A percentile compares a stretch with the other conserved stretches of the same genome.
phyloP scores from a whole-genome alignment of 306 rosid genomes.

The Begonia fuchsioides region DNA sequence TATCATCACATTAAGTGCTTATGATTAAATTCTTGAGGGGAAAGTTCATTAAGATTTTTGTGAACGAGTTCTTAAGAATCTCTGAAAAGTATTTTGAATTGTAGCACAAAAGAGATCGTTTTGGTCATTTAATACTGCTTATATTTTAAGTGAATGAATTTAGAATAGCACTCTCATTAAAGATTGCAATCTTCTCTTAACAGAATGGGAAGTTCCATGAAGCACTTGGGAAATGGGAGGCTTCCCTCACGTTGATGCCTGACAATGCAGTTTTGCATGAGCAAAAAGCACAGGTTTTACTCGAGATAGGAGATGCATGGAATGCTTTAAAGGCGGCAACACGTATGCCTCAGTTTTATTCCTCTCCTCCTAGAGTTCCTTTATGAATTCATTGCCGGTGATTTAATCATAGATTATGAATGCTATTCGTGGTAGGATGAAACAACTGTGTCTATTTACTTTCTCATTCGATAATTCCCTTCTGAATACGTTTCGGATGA shows the following conservation, averaged over 20 bases:
- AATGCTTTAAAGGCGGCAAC: slow-evolving; percentile 75
- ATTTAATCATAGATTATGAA: too few species aligned
- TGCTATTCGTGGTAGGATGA: too few species aligned
- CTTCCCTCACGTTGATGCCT: slow-evolving; percentile 65
- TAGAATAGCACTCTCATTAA: neutral
- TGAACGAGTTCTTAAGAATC: too few species aligned
- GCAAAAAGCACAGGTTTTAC: slow-evolving; percentile 79
- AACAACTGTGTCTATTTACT: too few species aligned
- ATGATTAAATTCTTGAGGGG: neutral
- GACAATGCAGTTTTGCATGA: slow-evolving; percentile 56
- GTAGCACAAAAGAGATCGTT: neutral
- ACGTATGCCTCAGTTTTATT: slow-evolving; percentile 21
- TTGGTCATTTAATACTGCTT: neutral
- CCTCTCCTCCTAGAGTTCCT: too few species aligned
- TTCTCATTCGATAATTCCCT: too few species aligned
- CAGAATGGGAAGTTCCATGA: slow-evolving; percentile 66
- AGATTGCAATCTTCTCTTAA: slow-evolving; percentile 2
- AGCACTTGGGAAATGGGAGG: slow-evolving; percentile 85
- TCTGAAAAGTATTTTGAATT: too few species aligned
- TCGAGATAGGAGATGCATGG: slow-evolving; percentile 89
- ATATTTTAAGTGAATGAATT: neutral
- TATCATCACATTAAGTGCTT: neutral
- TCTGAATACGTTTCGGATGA: too few species aligned
- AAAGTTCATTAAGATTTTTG: neutral
- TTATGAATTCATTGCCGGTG: too few species aligned